Base-by-base conservation (phyloP, 495 filamentous ascomycete species). In the Amniculicola lignicola region DNA sequence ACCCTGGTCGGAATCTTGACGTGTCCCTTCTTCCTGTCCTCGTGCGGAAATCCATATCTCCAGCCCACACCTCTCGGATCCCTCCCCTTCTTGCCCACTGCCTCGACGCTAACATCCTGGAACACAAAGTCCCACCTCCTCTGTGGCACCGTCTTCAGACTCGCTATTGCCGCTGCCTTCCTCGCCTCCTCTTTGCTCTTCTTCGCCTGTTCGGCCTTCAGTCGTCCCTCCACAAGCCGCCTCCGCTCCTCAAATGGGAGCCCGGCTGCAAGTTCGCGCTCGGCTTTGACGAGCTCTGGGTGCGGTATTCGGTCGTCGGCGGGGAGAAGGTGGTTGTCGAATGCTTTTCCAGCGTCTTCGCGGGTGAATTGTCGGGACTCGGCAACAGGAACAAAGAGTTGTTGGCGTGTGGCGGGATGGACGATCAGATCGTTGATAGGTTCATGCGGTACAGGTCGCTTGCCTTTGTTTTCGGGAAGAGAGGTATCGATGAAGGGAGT, bases 321-420 rank as follows among this genome's bases (percentile, higher is more conserved):
- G 4, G 94, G 85, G 37, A 93, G 82, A 35, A 97, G 80, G 14
- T 78, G 79, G 45, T 75, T 67, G 33, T 76, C 72, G 72, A 98
- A 97, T 33, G 87, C 89, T 59, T 85, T 84, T 31, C 86, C 94
- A 6, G 93, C 94, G 68, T 97, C 92, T 23, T 72, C 79, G 68
- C 94, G 88, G 4, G 87, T 96, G 70, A 96, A 97, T 29, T 84
- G 74, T 18, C 89, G 84, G 15, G 91, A 95, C 71, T 98, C 93
- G 9, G 93, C 86, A 40, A 85, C 82, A 3, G 94, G 93, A 68
- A 88, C 80, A 73, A 96, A 98, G 35, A 95, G 80, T 73, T 97
- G 93, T 51, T 85, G 79, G 41, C 79, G 77, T 0, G 93, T 96
- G 41, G 81, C 69, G 23, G 81, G 80, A 71, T 96, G 91, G 24